These are phyloP conservation scores for Ramaria sp. DNA, from an alignment of 768 basidiomycete genomes.

Conservation along the genomic window DNA sequence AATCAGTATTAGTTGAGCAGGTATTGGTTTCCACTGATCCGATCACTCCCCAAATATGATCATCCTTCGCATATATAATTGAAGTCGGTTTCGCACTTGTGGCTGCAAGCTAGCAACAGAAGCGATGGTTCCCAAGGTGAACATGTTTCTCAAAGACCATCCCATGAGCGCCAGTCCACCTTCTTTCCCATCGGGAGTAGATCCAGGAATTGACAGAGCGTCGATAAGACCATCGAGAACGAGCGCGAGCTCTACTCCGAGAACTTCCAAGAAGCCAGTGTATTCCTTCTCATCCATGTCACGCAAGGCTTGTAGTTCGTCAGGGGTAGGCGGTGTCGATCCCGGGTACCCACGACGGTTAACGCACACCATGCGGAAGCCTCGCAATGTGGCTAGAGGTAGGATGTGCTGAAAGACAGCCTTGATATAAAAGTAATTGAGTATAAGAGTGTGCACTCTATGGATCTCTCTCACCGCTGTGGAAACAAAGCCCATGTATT, in stretches of 20 bases:
- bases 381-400: neutral
- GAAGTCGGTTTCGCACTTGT: neutral
- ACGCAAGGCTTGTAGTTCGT: conserved; percentile 22
- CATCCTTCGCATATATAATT: neutral
- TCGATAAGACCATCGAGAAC: neutral
- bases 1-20: neutral
- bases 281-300: conserved; percentile 13
- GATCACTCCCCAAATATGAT: neutral
- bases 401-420: neutral
- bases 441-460: too few species aligned
- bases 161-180: conserved; percentile 29
- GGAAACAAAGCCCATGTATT: neutral
- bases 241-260: neutral
- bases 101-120: neutral
- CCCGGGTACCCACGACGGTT: conserved; percentile 26
- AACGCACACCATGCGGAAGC: conserved; percentile 20
- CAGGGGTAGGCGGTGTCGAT: conserved; percentile 22
- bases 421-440: neutral
- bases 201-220: conserved; percentile 17
- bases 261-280: conserved; percentile 22
- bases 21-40: too few species aligned
- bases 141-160: conserved; percentile 27
- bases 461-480: neutral
- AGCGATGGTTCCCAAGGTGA: conserved; percentile 14
- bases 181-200: conserved; percentile 17